Percentiles rank a stretch among this genome's conserved stretches.
These are phyloP conservation scores for Phytopythium kandeliae DNA, from an alignment of 352 stramenopile species.

Conservation along the genomic window DNA sequence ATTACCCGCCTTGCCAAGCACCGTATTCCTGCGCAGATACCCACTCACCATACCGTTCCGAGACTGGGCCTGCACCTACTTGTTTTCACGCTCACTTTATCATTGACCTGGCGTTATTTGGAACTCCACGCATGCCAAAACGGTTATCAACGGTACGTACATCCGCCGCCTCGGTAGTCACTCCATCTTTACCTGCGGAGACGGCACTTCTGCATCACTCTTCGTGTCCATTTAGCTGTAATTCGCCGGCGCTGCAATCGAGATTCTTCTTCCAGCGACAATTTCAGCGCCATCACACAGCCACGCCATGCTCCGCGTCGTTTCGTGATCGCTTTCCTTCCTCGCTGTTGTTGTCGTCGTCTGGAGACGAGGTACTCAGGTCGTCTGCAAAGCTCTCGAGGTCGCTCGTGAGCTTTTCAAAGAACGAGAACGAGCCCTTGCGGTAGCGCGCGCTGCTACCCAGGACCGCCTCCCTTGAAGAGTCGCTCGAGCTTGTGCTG, in stretches of 20 bases:
- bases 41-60: no score
- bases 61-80: no score
- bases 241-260: no score
- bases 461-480: slow-evolving; percentile 43
- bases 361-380: slow-evolving; percentile 34
- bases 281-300: background rate
- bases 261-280: background rate
- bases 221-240: background rate
- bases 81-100: background rate
- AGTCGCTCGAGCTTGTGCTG: slow-evolving; percentile 72
- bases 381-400: slow-evolving; percentile 51
- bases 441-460: slow-evolving; percentile 43
- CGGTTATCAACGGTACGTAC: slow-evolving; percentile 1
- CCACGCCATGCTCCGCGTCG: background rate
- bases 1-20: no score
- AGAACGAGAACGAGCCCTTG: slow-evolving; percentile 85
- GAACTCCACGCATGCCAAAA: no score
- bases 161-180: background rate
- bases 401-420: slow-evolving; percentile 80
- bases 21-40: no score
- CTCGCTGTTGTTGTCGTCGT: slow-evolving; percentile 31
- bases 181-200: background rate
- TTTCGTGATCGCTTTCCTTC: slow-evolving; percentile 7
- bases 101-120: slow-evolving; percentile 2
- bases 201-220: background rate